A percentile compares a stretch with the other conserved stretches of the same genome.
These are phyloP conservation scores for Trichoderma polysporum DNA, from an alignment of 2,329 filamentous ascomycete species.

Conservation along the genomic window DNA sequence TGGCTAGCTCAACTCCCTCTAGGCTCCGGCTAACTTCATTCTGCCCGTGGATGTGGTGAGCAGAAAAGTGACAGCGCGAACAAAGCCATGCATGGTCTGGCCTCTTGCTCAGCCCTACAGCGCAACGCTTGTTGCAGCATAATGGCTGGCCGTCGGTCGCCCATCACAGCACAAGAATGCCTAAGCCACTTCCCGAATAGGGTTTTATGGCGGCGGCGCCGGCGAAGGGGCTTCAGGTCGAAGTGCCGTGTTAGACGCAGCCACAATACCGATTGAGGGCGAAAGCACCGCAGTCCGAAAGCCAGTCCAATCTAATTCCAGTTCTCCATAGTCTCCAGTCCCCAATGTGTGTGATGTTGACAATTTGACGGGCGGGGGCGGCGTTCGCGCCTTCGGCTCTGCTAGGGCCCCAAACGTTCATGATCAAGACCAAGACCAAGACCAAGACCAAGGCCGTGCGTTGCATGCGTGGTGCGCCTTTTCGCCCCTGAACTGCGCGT, in stretches of 20 bases:
- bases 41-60: not conserved
- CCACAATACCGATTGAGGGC: slow-evolving; percentile 17
- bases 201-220: slow-evolving; percentile 11
- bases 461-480: not conserved
- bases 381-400: not conserved
- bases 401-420: not conserved
- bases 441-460: not conserved
- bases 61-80: slow-evolving; percentile 1
- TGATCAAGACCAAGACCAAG: not conserved
- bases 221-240: slow-evolving; percentile 2
- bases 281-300: slow-evolving; percentile 1
- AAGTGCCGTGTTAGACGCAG: slow-evolving; percentile 18
- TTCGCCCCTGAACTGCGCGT: not conserved
- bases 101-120: slow-evolving; percentile 22
- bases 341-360: slow-evolving; percentile 11
- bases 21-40: not conserved
- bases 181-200: slow-evolving; percentile 16
- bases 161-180: slow-evolving; percentile 2
- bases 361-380: slow-evolving; percentile 7
- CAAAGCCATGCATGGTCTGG: not conserved
- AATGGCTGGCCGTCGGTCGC: not conserved
- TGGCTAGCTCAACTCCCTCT: not conserved
- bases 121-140: not conserved
- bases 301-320: not conserved
- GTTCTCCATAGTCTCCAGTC: not conserved